Base-by-base conservation (phyloP, 805 yeast species). In the Yarrowia sp. region DNA sequence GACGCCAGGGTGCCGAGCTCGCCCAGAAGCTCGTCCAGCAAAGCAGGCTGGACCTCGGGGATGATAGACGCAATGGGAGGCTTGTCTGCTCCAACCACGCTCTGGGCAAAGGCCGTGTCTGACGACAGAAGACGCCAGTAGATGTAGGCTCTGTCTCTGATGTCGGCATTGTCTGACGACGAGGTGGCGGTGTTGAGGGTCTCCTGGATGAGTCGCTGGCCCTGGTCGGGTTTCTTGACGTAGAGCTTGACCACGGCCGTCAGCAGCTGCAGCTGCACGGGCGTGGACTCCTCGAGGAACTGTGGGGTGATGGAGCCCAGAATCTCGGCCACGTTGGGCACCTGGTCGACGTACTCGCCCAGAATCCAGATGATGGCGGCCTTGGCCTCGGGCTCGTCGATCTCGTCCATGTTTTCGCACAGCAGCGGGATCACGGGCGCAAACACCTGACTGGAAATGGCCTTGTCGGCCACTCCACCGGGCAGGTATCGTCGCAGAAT, bases 1-100 rank as follows among this genome's bases (percentile, higher is more conserved):
- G 98, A 91, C 46, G 97, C 88, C 71, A 95, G 83, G 9, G 95
- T 89, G 2, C 96, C 88, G 69, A 94, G 79, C 75, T 94, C 97
- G n/a, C 80, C 76, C 40, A 94, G 75, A 63, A 95, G 82, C 71
- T 86, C 88, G 50, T 87, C 86, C 69, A 93, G 82, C 5, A 92
- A 82, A 26, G 81, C 82, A 0, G 91, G 89, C 49, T 91, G 87
- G 74, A 93, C 89, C 19, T 83, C 78, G 50, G 92, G 89, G 40
- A 93, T 86, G 1, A 92, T 88, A 1, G 91, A 84, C 53, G 86
- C 84, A 70, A 95, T 86, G 10, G 86, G 85, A 12, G 97, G 97
- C 69, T 90, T 80, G 70, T 84, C 85, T 11, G 86, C 82, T 69
- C 88, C 78, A 38, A 91, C 82, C 58, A 91, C 81, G 52, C 82